These are phyloP conservation scores for Cryptococcus sp. DNA, from an alignment of 1,284 basidiomycete genomes.

Conservation along the genomic window DNA sequence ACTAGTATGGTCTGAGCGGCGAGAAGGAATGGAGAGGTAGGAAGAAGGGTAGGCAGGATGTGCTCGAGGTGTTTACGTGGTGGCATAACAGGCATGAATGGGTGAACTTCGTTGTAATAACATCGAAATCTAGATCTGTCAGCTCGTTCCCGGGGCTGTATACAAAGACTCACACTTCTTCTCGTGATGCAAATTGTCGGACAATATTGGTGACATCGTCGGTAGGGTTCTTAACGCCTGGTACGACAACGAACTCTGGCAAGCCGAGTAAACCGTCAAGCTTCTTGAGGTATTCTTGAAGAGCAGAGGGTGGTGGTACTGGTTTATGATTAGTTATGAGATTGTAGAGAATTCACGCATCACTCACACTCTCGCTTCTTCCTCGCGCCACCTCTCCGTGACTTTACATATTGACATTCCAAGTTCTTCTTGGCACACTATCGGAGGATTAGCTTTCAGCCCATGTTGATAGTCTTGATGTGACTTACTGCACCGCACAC, in stretches of 20 bases:
- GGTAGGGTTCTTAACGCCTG: slow-evolving; percentile 10
- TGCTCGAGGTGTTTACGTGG: slow-evolving; percentile 32
- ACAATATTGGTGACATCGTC: slow-evolving; percentile 40
- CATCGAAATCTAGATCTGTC: slow-evolving; percentile 27
- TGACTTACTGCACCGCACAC: slow-evolving; percentile 44
- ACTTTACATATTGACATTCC: slow-evolving; percentile 48
- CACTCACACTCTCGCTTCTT: slow-evolving; percentile 39
- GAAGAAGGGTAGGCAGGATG: slow-evolving; percentile 27
- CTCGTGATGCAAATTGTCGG: slow-evolving; percentile 25
- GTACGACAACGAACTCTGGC: slow-evolving; percentile 19
- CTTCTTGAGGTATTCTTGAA: slow-evolving; percentile 40
- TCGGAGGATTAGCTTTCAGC: background rate
- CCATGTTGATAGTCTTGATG: background rate
- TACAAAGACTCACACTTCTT: slow-evolving; percentile 34
- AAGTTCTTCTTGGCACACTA: slow-evolving; percentile 41
- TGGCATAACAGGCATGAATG: slow-evolving; percentile 45
- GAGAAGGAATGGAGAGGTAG: slow-evolving; percentile 44
- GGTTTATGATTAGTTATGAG: background rate
- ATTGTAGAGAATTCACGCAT: background rate
- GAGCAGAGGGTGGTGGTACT: slow-evolving; percentile 33
- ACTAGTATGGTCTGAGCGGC: slow-evolving; percentile 44
- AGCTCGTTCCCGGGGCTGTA: background rate
- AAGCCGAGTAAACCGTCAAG: slow-evolving; percentile 37
- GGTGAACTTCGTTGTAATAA: slow-evolving; percentile 48
- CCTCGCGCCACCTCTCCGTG: slow-evolving; percentile 44